phyloP scores from a whole-genome alignment of 129 eudicot genomes.

The Pseudognaphalium luteoalbum region DNA sequence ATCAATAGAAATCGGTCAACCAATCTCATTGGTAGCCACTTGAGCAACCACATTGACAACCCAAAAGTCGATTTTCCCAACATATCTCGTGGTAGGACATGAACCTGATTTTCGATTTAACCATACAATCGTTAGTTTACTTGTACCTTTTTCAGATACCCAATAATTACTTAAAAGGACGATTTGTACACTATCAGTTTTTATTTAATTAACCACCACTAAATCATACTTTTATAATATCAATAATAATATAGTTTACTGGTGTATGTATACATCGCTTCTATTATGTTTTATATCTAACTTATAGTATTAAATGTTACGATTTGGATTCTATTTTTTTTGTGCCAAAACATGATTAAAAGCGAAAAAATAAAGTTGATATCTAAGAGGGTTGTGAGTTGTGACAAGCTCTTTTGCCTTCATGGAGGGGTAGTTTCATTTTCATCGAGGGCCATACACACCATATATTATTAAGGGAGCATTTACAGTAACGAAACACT shows the following conservation, averaged over 20 bases:
- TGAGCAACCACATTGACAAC: conserved; percentile 93
- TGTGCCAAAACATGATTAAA: conserved; percentile 4
- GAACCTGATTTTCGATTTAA: conserved; percentile 55
- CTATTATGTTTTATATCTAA: not conserved
- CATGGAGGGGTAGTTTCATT: conserved; percentile 38
- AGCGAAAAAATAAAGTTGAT: conserved; percentile 27
- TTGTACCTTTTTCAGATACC: not conserved
- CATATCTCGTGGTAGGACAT: conserved; percentile 95
- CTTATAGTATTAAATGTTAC: not conserved
- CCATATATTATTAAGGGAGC: conserved; percentile 28
- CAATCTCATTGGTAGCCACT: conserved; percentile 86
- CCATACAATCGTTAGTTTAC: conserved; percentile 26
- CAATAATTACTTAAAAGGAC: too few relatives aligned
- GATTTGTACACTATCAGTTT: not conserved
- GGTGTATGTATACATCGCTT: too few relatives aligned
- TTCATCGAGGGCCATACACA: conserved; percentile 42
- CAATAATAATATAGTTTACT: too few relatives aligned
- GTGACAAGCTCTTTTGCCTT: conserved; percentile 33
- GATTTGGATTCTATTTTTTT: not conserved
- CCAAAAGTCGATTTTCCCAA: conserved; percentile 93
- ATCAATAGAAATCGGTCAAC: conserved; percentile 77
- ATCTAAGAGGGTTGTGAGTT: conserved; percentile 29
- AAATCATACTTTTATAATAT: too few relatives aligned
- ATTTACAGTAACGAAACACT: conserved; percentile 38
- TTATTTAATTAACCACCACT: too few relatives aligned